A percentile compares a stretch with the other conserved stretches of the same genome.
phyloP scores from a whole-genome alignment of 192 early-diverging fungal genomes.

The Allomyces javanicus region DNA sequence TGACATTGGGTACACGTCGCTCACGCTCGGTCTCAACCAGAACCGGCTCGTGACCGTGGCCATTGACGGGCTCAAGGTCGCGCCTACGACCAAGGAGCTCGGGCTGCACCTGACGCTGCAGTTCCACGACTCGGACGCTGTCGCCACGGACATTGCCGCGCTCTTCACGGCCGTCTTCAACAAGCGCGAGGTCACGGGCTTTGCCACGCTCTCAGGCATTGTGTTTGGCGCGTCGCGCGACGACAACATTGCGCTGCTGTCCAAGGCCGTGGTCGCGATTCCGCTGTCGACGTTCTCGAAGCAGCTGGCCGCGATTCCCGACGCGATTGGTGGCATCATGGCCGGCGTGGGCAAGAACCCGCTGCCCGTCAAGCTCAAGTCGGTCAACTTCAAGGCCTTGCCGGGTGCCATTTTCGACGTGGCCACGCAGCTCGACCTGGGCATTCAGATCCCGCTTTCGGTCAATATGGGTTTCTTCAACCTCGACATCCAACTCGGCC shows the following conservation, averaged over 20 bases:
- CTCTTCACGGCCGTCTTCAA: background rate
- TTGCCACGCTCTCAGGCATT: background rate
- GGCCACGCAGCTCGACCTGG: background rate
- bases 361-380: background rate
- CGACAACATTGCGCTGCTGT: background rate
- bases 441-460: background rate
- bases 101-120: background rate
- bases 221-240: background rate
- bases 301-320: background rate
- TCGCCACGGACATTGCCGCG: background rate
- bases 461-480: background rate
- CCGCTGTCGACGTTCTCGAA: background rate
- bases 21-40: background rate
- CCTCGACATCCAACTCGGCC: background rate
- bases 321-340: background rate
- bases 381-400: background rate
- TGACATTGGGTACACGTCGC: background rate
- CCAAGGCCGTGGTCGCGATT: background rate
- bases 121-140: background rate
- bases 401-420: background rate
- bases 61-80: background rate
- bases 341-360: background rate
- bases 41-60: background rate
- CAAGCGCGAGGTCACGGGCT: background rate
- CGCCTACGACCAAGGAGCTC: background rate